Conservation (phyloP, 1,284 basidiomycete genomes). For the Cryptococcus sp. region DNA sequence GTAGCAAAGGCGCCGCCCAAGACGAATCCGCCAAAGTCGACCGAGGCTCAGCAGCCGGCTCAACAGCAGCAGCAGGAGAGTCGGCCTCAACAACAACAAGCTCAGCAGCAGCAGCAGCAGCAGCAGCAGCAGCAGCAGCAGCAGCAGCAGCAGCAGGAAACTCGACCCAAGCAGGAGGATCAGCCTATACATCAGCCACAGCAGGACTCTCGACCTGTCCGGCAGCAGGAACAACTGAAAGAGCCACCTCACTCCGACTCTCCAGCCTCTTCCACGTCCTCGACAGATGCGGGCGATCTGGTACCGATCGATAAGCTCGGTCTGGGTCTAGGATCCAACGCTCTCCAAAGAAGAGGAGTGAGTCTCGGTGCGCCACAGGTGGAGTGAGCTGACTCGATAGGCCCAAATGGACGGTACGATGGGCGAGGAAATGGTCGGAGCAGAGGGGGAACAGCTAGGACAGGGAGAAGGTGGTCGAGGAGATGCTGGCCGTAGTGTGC, state of each 20-base stretch:
- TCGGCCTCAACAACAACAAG: no score
- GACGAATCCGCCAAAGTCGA: no score
- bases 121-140: conserved; percentile 14
- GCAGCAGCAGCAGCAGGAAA: conserved; percentile 4
- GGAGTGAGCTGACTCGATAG: no score
- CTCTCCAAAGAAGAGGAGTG: background rate
- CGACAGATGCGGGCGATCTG: background rate
- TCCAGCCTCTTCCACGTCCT: background rate
- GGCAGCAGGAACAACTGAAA: no score
- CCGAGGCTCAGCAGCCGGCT: background rate
- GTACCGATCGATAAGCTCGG: background rate
- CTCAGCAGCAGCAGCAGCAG: conserved; percentile 6
- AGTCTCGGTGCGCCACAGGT: no score
- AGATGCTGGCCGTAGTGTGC: background rate
- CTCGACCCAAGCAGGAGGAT: background rate
- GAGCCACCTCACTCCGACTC: no score
- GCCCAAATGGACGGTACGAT: no score
- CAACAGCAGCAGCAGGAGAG: background rate
- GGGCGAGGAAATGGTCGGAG: no score
- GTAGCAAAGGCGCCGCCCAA: no score
- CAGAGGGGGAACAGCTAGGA: no score
- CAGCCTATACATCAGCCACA: background rate
- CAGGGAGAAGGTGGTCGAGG: background rate
- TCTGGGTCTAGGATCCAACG: background rate
- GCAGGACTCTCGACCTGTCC: background rate